A percentile compares a stretch with the other conserved stretches of the same genome.
Conservation (phyloP, 2,329 filamentous ascomycete species). For the Xylariales sp. region DNA sequence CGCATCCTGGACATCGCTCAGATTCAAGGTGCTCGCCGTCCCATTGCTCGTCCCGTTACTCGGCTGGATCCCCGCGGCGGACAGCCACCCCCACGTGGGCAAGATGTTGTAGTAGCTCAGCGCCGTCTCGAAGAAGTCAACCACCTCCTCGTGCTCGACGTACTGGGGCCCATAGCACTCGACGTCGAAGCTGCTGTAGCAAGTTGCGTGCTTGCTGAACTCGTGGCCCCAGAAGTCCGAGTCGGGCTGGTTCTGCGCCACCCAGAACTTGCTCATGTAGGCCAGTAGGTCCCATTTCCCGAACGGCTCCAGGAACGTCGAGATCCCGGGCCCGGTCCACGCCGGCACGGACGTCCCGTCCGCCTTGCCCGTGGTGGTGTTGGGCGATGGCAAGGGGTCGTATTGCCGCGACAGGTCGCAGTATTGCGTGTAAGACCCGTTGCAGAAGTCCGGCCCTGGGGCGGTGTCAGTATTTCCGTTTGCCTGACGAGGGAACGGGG, state of each 20-base stretch:
- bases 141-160: constrained; percentile 51
- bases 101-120: constrained; percentile 53
- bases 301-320: constrained; percentile 53
- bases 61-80: constrained; percentile 47
- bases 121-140: constrained; percentile 59
- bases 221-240: constrained; percentile 62
- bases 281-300: constrained; percentile 55
- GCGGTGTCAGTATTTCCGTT: too few relatives aligned
- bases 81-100: constrained; percentile 59
- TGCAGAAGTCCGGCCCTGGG: constrained; percentile 42
- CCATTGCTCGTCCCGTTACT: constrained; percentile 52
- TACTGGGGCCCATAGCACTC: constrained; percentile 61
- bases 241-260: constrained; percentile 52
- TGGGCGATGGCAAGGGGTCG: constrained; percentile 56
- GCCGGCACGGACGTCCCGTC: constrained; percentile 49
- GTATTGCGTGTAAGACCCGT: constrained; percentile 60
- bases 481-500: too few relatives aligned
- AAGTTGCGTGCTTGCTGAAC: constrained; percentile 64
- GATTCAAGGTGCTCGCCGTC: constrained; percentile 23
- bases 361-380: constrained; percentile 55
- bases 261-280: constrained; percentile 65
- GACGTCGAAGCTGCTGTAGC: constrained; percentile 60
- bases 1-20: constrained; percentile 46
- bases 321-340: constrained; percentile 54
- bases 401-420: constrained; percentile 62